These are phyloP conservation scores for Pyrenula aspistea DNA, from an alignment of 495 filamentous ascomycete species.

Conservation along the genomic window DNA sequence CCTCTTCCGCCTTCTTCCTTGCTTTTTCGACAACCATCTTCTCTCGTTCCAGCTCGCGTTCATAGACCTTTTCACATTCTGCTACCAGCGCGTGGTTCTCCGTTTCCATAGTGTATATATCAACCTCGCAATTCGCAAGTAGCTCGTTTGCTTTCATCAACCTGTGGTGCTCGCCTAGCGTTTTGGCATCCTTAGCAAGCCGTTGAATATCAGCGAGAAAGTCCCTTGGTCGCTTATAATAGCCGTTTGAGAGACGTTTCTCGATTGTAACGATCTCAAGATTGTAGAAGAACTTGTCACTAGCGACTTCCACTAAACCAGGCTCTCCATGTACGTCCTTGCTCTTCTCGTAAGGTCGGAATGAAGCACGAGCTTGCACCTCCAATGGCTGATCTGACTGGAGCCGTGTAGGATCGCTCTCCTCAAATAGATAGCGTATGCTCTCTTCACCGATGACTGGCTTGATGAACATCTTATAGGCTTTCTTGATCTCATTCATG, in stretches of 20 bases:
- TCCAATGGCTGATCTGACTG: slow-evolving; percentile 59
- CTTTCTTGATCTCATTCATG: slow-evolving; percentile 86
- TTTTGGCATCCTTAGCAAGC: slow-evolving; percentile 70
- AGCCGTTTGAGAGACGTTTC: slow-evolving; percentile 86
- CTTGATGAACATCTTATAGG: slow-evolving; percentile 71
- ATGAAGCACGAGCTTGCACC: slow-evolving; percentile 34
- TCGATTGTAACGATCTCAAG: slow-evolving; percentile 89
- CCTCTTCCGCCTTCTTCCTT: slow-evolving; percentile 38
- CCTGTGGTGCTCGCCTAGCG: slow-evolving; percentile 62
- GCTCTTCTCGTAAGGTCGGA: slow-evolving; percentile 63
- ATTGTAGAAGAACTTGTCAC: slow-evolving; percentile 85
- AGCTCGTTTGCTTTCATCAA: slow-evolving; percentile 81
- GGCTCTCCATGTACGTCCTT: slow-evolving; percentile 62
- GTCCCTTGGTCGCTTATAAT: slow-evolving; percentile 78
- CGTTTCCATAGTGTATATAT: slow-evolving; percentile 58
- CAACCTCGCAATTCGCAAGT: slow-evolving; percentile 81
- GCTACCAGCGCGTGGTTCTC: slow-evolving; percentile 49
- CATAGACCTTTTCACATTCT: slow-evolving; percentile 62
- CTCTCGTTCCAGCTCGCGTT: slow-evolving; percentile 58
- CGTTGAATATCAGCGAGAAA: slow-evolving; percentile 77
- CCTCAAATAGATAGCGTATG: slow-evolving; percentile 71
- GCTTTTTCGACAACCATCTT: slow-evolving; percentile 52
- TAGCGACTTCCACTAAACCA: slow-evolving; percentile 55
- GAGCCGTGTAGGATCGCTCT: slow-evolving; percentile 69
- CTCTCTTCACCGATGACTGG: slow-evolving; percentile 60